Base-by-base conservation (phyloP, 1,284 basidiomycete genomes). In the Heterobasidion parviporum region DNA sequence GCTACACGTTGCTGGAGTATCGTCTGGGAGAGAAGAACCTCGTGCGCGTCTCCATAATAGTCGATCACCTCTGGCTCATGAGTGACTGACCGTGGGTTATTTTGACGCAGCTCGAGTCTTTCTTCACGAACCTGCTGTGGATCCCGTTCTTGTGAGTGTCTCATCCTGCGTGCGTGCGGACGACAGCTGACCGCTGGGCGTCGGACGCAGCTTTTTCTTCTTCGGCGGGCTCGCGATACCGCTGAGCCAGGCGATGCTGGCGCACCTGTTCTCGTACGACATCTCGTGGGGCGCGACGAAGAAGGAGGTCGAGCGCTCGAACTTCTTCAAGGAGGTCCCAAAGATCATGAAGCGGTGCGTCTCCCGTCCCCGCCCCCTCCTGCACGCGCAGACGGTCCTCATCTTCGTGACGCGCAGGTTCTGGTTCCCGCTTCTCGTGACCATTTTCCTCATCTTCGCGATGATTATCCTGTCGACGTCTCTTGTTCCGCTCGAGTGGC, bases 281-380 rank as follows among this genome's bases (percentile, higher is more conserved):
- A 82, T 82, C 73, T 73, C 72, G 16, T 80, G 77, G 78, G 69
- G 67, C 34, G 73, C 73, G 53, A 75, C 73, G 32, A 69, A 66
- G 61, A 78, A 79, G 65, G 76, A 77, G 54, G 77, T 79, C 58
- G 73, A 78, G 62, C 71, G 74, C 53, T 77, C 75, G 56, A 82
- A 82, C 64, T 82, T 83, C 70, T 83, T 81, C 74, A 72, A 76
- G 63, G 80, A 83, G 66, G 71, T 82, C 14, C 81, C 80, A 7
- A 70, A 74, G 59, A 81, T 81, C 59, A 65, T 73, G 63, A 77
- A 76, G 63, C 68, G 76, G 56, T 61, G 34, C 14, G 57, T 54
- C 12, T 18, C 49, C 33, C 2, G 36, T 36, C 16, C n/a, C 12
- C n/a, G 41, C 32, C 34, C 3, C 34, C 1, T 5, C 38, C 38